Percentiles rank a stretch among this genome's conserved stretches.
Conservation (phyloP, 768 basidiomycete species). For the Phylloporus sp. region DNA sequence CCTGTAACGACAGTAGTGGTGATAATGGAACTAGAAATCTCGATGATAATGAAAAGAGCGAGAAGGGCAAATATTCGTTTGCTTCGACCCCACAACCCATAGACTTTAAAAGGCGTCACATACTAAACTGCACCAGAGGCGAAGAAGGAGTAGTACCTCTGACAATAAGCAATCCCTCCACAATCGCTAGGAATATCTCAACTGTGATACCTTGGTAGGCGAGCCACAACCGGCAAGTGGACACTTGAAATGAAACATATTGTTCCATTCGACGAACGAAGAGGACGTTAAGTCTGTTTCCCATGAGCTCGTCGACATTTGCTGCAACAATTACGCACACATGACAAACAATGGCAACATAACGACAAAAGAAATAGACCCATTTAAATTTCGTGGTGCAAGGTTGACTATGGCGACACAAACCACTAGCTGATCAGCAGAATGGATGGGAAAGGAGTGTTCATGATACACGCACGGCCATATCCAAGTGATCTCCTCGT, state of each 20-base stretch:
- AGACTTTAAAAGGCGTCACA: neutral
- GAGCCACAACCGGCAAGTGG: slow-evolving; percentile 7
- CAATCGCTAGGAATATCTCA: slow-evolving; percentile 4
- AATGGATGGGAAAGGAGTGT: neutral
- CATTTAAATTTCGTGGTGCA: slow-evolving; percentile 2
- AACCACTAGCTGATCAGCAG: neutral
- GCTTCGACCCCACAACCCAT: slow-evolving; percentile 3
- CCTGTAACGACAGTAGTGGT: neutral
- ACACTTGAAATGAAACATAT: neutral
- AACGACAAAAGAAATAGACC: slow-evolving; percentile 9
- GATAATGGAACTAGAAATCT: slow-evolving; percentile 1
- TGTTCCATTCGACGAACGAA: slow-evolving; percentile 7
- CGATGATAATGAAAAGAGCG: neutral
- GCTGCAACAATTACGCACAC: neutral
- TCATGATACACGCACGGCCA: slow-evolving; percentile 1
- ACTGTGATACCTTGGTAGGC: slow-evolving; percentile 6
- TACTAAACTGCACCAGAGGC: neutral
- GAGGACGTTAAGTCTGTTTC: neutral
- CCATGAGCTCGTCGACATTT: neutral
- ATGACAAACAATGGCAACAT: slow-evolving; percentile 5
- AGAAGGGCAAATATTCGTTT: slow-evolving; percentile 2
- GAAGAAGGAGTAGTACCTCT: slow-evolving; percentile 1
- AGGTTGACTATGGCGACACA: neutral
- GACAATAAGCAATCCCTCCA: slow-evolving; percentile 11
- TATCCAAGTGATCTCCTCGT: slow-evolving; percentile 6